phyloP scores from a whole-genome alignment of 306 rosid genomes.

The Fragaria vesca region DNA sequence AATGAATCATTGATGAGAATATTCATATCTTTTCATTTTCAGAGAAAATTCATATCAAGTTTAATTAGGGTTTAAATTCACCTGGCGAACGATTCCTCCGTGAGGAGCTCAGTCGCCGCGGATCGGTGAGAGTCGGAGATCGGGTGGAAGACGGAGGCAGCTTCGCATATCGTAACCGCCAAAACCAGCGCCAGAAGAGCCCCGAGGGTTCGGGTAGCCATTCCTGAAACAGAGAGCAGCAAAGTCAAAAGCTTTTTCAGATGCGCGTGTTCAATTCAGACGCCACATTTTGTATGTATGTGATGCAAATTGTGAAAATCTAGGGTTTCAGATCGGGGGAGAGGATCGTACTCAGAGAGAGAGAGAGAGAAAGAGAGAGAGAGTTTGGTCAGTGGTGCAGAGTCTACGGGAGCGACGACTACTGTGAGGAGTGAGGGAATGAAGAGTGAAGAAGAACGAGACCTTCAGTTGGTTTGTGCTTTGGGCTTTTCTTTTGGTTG shows the following conservation, averaged over 20 bases:
- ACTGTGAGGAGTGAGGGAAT: not conserved
- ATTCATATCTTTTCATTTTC: not conserved
- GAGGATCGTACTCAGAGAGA: constrained; percentile 30
- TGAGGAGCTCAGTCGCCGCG: constrained; percentile 67
- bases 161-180: constrained; percentile 51
- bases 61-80: constrained; percentile 18
- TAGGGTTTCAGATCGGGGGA: constrained; percentile 35
- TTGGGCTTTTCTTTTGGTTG: not conserved
- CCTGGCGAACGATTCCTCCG: constrained; percentile 63
- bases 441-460: not conserved
- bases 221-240: constrained; percentile 45
- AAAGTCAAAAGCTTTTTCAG: constrained; percentile 22
- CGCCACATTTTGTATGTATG: not conserved
- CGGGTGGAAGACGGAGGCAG: constrained; percentile 52
- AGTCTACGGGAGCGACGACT: constrained; percentile 46
- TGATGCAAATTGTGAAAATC: not conserved
- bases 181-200: constrained; percentile 53
- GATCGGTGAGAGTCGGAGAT: constrained; percentile 83
- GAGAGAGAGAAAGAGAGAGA: not conserved
- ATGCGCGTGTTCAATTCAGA: not conserved
- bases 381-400: constrained; percentile 18
- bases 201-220: constrained; percentile 60
- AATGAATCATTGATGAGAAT: not conserved
- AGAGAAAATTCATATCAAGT: not conserved
- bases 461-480: not conserved